Percentiles rank a stretch among this genome's conserved stretches.
phyloP scores from a whole-genome alignment of 805 yeast genomes.

The Candida verbasci region DNA sequence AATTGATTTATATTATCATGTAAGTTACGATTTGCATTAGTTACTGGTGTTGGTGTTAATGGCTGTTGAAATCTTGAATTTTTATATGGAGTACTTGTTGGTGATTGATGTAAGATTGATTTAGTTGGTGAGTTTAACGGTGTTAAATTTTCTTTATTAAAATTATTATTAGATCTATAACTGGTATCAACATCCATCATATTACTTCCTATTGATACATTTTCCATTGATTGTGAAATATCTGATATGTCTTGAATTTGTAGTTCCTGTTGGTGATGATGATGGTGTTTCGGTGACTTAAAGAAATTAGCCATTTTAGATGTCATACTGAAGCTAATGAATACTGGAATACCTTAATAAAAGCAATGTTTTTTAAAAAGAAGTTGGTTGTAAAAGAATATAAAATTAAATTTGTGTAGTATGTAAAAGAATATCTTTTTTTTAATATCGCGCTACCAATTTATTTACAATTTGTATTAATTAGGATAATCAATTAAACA shows the following conservation, averaged over 20 bases:
- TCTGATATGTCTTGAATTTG: slow-evolving; percentile 24
- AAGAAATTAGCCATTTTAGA: slow-evolving; percentile 14
- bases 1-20: slow-evolving; percentile 29
- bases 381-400: no score
- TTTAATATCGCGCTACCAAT: background rate
- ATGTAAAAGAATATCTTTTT: background rate
- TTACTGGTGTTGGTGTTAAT: slow-evolving; percentile 5
- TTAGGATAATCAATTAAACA: slow-evolving; percentile 2
- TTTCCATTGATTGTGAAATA: slow-evolving; percentile 40
- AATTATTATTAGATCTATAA: slow-evolving; percentile 14
- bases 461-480: slow-evolving; percentile 5
- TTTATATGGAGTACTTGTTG: slow-evolving; percentile 11
- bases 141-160: slow-evolving; percentile 35
- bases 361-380: no score
- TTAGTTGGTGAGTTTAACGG: slow-evolving; percentile 32
- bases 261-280: slow-evolving; percentile 1
- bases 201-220: slow-evolving; percentile 32
- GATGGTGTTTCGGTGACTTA: slow-evolving; percentile 14
- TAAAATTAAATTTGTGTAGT: no score
- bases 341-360: background rate
- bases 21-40: slow-evolving; percentile 11
- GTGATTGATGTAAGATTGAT: slow-evolving; percentile 31
- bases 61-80: slow-evolving; percentile 7
- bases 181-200: slow-evolving; percentile 39
- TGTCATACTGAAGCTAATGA: background rate